Evolutionary conservation across 2,329 filamentous ascomycete species (phyloP).

Genomic region (Apiospora hydei): DNA sequence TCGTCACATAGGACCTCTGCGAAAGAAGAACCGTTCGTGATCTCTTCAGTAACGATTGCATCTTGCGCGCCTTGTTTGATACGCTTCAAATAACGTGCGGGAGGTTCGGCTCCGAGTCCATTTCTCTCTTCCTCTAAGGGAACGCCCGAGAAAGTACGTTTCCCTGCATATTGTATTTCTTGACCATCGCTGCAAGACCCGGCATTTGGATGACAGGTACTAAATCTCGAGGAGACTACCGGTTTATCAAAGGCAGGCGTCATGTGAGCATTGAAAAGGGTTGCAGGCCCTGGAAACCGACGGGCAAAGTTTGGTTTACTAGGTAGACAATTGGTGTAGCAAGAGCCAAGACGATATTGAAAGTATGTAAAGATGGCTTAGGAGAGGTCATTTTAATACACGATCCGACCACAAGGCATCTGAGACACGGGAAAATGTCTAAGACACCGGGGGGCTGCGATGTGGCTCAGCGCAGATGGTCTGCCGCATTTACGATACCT

Average conservation of each 20-base stretch:
- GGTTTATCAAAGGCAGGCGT: background rate
- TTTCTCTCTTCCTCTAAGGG: background rate
- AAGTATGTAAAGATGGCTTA: background rate
- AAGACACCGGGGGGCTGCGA: background rate
- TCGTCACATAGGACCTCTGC: background rate
- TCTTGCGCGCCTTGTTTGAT: background rate
- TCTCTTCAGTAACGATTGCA: background rate
- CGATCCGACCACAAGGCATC: background rate
- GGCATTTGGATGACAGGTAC: background rate
- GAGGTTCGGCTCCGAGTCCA: background rate
- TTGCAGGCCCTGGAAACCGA: background rate
- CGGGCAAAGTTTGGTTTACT: background rate
- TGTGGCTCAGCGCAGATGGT: background rate
- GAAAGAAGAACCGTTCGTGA: background rate
- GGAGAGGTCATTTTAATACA: background rate
- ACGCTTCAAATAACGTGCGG: background rate
- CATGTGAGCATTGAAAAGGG: background rate
- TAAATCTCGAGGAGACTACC: too few species aligned
- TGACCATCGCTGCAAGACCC: background rate
- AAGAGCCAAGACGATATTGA: background rate
- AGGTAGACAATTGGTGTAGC: background rate
- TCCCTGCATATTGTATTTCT: background rate
- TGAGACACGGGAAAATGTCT: too few species aligned
- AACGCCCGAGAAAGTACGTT: background rate
- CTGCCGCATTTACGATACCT: too few species aligned